A percentile compares a stretch with the other conserved stretches of the same genome.
Conservation (phyloP, 2,329 filamentous ascomycete species). For the Colletotrichum caudatum region DNA sequence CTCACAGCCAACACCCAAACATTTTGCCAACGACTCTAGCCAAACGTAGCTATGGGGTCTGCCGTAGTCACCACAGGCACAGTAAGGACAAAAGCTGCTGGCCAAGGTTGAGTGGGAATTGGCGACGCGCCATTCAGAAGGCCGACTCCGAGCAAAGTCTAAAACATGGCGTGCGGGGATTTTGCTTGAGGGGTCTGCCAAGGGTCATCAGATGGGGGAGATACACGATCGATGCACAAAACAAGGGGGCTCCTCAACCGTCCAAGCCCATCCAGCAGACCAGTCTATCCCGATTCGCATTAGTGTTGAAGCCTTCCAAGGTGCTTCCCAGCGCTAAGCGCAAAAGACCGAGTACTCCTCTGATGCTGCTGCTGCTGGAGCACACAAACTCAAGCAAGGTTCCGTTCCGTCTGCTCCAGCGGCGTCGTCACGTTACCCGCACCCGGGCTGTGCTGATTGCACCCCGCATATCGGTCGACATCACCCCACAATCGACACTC, state of each 20-base stretch:
- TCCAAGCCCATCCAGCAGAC: slow-evolving; percentile 4
- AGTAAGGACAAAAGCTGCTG: neutral
- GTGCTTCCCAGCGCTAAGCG: neutral
- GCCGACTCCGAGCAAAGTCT: slow-evolving; percentile 7
- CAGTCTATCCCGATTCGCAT: neutral
- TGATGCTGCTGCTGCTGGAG: neutral
- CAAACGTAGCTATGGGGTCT: neutral
- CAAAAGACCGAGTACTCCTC: neutral
- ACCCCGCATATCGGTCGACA: slow-evolving; percentile 40
- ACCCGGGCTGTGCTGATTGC: slow-evolving; percentile 41
- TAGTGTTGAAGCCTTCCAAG: neutral
- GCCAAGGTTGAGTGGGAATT: neutral
- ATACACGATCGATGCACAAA: slow-evolving; percentile 25
- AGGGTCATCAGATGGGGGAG: slow-evolving; percentile 18
- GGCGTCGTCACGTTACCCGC: slow-evolving; percentile 31
- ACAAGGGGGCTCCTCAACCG: slow-evolving; percentile 17
- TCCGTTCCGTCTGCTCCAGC: slow-evolving; percentile 1
- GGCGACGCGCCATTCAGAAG: slow-evolving; percentile 12
- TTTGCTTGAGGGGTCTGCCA: slow-evolving; percentile 9
- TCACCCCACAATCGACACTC: slow-evolving; percentile 41
- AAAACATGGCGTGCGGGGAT: slow-evolving; percentile 19
- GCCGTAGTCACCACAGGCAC: slow-evolving; percentile 16
- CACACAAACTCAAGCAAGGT: slow-evolving; percentile 6
- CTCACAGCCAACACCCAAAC: slow-evolving; percentile 8
- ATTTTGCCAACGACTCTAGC: neutral